Evolutionary conservation across 306 rosid genomes (phyloP).

Genomic region (Castanea mollissima): DNA sequence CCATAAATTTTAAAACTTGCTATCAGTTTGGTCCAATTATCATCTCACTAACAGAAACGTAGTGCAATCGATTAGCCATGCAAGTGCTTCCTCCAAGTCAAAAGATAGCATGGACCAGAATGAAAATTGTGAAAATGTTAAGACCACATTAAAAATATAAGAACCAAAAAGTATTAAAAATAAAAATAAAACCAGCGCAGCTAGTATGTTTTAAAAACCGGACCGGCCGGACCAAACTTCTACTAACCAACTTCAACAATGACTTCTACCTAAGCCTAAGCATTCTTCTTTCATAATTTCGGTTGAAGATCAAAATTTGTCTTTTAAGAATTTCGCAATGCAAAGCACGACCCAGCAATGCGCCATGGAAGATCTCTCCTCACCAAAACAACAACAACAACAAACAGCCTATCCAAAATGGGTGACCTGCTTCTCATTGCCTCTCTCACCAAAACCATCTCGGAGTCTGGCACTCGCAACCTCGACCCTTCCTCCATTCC

Average conservation of each 20-base stretch:
- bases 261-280: not conserved
- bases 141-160: too few species aligned
- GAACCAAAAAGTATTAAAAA: too few species aligned
- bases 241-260: not conserved
- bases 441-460: constrained; percentile 56
- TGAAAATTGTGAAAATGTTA: too few species aligned
- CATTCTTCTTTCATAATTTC: not conserved
- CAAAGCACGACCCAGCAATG: constrained; percentile 39
- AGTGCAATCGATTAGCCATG: too few species aligned
- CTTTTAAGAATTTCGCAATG: not conserved
- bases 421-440: constrained; percentile 57
- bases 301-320: not conserved
- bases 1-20: too few species aligned
- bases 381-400: constrained; percentile 1
- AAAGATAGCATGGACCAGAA: too few species aligned
- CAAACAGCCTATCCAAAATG: constrained; percentile 24
- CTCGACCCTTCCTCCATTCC: constrained; percentile 44
- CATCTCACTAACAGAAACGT: too few species aligned
- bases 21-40: too few species aligned
- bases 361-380: constrained; percentile 38
- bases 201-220: too few species aligned
- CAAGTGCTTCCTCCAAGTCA: too few species aligned
- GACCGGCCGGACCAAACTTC: too few species aligned
- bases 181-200: too few species aligned
- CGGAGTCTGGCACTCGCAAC: constrained; percentile 49